Evolutionary conservation across 257 asterid species (phyloP).

Genomic region (Nemophila menziesii): DNA sequence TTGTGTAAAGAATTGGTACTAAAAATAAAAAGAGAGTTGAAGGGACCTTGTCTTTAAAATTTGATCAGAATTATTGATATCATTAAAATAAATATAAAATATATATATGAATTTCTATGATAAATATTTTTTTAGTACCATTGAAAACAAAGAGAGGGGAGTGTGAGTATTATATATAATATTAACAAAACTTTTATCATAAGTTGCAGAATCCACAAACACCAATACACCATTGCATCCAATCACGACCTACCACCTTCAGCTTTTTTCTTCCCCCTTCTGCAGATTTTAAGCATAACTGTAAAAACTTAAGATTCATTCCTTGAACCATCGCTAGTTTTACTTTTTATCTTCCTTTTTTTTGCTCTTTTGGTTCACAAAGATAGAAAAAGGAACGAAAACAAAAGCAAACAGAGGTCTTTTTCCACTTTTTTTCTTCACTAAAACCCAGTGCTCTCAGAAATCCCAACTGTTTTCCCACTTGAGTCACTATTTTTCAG

Average conservation of each 20-base stretch:
- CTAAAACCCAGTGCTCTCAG: conserved; percentile 19
- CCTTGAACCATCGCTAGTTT: conserved; percentile 23
- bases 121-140: background rate
- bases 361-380: conserved; percentile 15
- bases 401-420: conserved; percentile 30
- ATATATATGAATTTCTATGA: background rate
- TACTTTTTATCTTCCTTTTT: conserved; percentile 15
- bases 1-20: too few species aligned
- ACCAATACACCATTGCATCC: conserved; percentile 27
- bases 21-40: too few species aligned
- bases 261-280: conserved; percentile 11
- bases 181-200: conserved; percentile 26
- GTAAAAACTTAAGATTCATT: conserved; percentile 30
- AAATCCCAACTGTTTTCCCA: conserved; percentile 24
- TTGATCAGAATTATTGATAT: too few species aligned
- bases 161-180: background rate
- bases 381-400: conserved; percentile 21
- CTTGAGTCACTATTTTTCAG: conserved; percentile 24
- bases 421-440: conserved; percentile 28
- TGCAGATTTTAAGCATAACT: conserved; percentile 9
- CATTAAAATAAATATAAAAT: too few species aligned
- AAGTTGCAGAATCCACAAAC: conserved; percentile 60
- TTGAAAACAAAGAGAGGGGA: background rate
- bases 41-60: too few species aligned
- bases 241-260: conserved; percentile 64